phyloP scores from a whole-genome alignment of 116 monocot genomes.

The Zostera marina region DNA sequence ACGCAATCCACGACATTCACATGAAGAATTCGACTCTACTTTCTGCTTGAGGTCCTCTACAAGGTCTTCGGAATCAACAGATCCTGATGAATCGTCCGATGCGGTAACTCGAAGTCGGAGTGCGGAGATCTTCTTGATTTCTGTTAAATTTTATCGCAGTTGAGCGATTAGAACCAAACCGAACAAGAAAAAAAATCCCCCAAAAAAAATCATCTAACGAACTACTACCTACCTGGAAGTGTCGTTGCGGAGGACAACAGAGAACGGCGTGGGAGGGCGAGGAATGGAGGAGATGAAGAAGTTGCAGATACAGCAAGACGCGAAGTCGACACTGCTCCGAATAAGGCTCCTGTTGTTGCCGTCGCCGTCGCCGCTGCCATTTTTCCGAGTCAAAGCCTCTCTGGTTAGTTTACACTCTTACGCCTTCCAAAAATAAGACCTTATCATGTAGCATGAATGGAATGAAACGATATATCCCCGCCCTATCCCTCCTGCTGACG shows the following conservation, averaged over 20 bases:
- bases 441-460: background rate
- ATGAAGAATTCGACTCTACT: slow-evolving; percentile 15
- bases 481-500: background rate
- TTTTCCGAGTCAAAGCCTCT: background rate
- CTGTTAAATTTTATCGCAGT: slow-evolving; percentile 11
- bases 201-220: background rate
- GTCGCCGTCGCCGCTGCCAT: slow-evolving; percentile 16
- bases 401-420: background rate
- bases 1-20: too few relatives aligned
- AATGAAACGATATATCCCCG: too few relatives aligned
- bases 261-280: slow-evolving; percentile 9
- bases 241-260: slow-evolving; percentile 4
- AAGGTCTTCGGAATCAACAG: slow-evolving; percentile 44
- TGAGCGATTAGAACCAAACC: background rate
- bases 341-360: slow-evolving; percentile 10
- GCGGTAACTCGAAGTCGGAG: slow-evolving; percentile 35
- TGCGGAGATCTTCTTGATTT: slow-evolving; percentile 31
- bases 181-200: background rate
- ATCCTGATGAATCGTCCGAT: slow-evolving; percentile 40
- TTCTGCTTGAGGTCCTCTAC: slow-evolving; percentile 65
- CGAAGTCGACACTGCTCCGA: slow-evolving; percentile 9
- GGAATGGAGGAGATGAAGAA: slow-evolving; percentile 4
- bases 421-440: background rate
- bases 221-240: slow-evolving; percentile 12
- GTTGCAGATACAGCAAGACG: slow-evolving; percentile 1